phyloP scores from a whole-genome alignment of 345 rosid genomes.

The Limnanthes douglasii region DNA sequence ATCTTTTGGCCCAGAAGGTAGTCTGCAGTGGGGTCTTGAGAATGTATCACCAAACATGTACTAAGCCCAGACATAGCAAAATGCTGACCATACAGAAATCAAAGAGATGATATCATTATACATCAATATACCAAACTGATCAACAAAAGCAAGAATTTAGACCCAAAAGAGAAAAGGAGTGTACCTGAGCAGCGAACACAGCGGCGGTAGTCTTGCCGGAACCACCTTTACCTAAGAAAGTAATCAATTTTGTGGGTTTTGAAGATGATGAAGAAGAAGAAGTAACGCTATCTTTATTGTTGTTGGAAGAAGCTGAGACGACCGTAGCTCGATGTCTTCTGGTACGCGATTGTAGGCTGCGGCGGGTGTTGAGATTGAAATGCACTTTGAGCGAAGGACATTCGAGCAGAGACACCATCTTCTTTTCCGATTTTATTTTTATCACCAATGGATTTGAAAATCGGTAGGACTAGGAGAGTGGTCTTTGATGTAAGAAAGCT shows the following conservation, averaged over 20 bases:
- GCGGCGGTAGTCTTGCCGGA: conserved; percentile 85
- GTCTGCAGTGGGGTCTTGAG: conserved; percentile 71
- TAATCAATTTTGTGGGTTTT: conserved; percentile 36
- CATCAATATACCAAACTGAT: too few relatives aligned
- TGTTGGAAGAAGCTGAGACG: conserved; percentile 15
- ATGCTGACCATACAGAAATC: conserved; percentile 25
- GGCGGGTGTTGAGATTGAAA: neutral
- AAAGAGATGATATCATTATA: neutral
- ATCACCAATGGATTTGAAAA: too few relatives aligned
- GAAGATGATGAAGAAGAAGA: conserved; percentile 11
- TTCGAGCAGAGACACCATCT: conserved; percentile 18
- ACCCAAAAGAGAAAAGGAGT: neutral
- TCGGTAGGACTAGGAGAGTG: too few relatives aligned
- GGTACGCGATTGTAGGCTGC: conserved; percentile 4
- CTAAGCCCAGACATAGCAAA: conserved; percentile 60
- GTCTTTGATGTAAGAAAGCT: too few relatives aligned
- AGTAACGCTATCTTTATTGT: conserved; percentile 1
- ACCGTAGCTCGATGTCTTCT: conserved; percentile 16
- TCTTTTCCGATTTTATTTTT: neutral
- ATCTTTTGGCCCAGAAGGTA: conserved; percentile 61
- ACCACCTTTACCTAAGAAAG: conserved; percentile 86
- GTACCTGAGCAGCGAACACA: conserved; percentile 77
- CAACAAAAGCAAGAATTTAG: neutral
- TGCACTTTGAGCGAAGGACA: conserved; percentile 11
- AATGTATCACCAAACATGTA: conserved; percentile 67